Percentiles rank a stretch among this genome's conserved stretches.
Conservation (phyloP, 139 green algal genomes). For the Gonium pectorale region DNA sequence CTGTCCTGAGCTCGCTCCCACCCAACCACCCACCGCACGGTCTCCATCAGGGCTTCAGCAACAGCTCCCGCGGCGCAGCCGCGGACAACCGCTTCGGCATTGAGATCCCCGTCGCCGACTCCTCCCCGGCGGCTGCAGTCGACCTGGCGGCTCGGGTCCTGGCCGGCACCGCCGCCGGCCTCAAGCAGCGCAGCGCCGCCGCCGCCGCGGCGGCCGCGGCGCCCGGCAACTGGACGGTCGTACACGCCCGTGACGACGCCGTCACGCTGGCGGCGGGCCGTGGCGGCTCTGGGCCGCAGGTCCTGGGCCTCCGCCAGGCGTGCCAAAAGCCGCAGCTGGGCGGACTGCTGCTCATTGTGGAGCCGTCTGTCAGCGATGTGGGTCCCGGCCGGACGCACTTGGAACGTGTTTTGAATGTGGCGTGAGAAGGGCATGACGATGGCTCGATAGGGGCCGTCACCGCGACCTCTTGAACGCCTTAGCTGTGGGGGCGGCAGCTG, state of each 20-base stretch:
- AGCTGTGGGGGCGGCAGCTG: no score
- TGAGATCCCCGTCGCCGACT: conserved; percentile 54
- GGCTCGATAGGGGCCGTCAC: no score
- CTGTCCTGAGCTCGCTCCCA: neutral
- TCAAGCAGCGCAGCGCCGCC: conserved; percentile 8
- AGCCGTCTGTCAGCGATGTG: conserved; percentile 53
- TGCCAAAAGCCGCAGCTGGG: conserved; percentile 43
- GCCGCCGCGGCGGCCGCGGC: neutral
- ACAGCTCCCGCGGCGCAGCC: neutral
- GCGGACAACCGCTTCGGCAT: conserved; percentile 47
- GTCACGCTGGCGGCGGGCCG: neutral
- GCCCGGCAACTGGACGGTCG: conserved; percentile 16
- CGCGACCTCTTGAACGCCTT: no score
- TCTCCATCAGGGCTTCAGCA: conserved; percentile 26
- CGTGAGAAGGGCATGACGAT: no score
- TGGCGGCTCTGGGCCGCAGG: neutral
- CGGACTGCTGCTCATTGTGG: conserved; percentile 56
- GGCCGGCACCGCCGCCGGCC: neutral
- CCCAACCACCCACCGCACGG: neutral
- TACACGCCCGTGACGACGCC: conserved; percentile 48
- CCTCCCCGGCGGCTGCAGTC: conserved; percentile 14
- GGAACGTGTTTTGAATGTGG: no score
- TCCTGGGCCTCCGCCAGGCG: conserved; percentile 49
- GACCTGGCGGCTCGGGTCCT: conserved; percentile 32
- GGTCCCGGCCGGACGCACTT: no score